These are phyloP conservation scores for Linnemannia hyalina DNA, from an alignment of 192 early-diverging fungal genomes.

Conservation along the genomic window DNA sequence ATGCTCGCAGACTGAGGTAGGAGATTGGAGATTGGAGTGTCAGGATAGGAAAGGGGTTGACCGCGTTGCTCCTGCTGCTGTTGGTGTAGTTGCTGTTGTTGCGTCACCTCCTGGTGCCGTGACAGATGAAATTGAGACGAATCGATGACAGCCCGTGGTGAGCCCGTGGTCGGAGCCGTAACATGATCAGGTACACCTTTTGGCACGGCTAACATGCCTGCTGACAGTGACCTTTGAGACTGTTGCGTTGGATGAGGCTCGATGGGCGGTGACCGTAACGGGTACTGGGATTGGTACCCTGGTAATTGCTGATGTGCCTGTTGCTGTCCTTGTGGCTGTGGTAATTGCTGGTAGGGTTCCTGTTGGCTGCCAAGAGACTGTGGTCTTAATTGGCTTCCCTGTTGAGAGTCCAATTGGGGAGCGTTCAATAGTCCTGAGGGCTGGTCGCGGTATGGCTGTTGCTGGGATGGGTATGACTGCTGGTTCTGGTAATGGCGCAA, in stretches of 20 bases:
- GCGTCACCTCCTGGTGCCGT: conserved; percentile 4
- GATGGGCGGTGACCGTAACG: background rate
- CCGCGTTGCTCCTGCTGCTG: conserved; percentile 10
- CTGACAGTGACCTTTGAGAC: background rate
- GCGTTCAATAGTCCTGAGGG: background rate
- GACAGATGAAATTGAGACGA: background rate
- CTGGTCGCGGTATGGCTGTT: conserved; percentile 5
- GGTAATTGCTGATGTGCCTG: conserved; percentile 1
- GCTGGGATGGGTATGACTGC: conserved; percentile 15
- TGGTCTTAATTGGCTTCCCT: background rate
- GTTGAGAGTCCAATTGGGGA: background rate
- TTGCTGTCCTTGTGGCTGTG: background rate
- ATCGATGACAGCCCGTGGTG: background rate
- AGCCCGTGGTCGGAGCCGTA: background rate
- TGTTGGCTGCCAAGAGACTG: background rate
- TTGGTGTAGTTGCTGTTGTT: conserved; percentile 10
- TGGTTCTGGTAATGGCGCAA: background rate
- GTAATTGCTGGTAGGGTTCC: conserved; percentile 1
- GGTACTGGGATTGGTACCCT: background rate
- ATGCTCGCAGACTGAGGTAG: background rate
- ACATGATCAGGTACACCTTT: background rate
- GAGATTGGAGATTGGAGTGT: background rate
- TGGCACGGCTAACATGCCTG: conserved; percentile 1
- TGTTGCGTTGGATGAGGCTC: conserved; percentile 5
- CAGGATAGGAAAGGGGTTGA: background rate